Evolutionary conservation across 192 early-diverging fungal species (phyloP), one percentile per base, ranked within the genome.

Genomic region (Funneliformis mosseae): DNA sequence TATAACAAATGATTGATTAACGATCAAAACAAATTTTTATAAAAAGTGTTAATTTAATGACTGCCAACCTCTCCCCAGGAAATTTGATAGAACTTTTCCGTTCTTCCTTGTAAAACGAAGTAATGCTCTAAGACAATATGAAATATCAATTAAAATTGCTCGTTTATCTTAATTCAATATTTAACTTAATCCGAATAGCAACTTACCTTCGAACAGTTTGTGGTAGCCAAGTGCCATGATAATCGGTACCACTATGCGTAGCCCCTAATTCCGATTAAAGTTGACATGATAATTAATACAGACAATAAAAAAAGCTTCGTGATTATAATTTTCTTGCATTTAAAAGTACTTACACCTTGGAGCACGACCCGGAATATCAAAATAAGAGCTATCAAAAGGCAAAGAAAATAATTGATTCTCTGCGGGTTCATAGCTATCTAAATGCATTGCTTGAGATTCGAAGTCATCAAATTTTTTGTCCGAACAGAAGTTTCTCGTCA

Each of bases 191-290:
- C 12, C 12, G 7, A 39, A 9, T 33, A 8, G 12, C 1, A 21
- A 5, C 48, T 70, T 83, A 89, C 88, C 88, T 86, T 55, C 96
- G 87, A 23, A 95, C 94, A 21, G 95, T 92, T 80, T 97, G 96
- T 28, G 96, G 96, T 23, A 97, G 88, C 96, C 96, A 97, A 5
- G 96, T 96, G 63, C 95, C 96, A 80, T 96, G 96, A 78, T 97
- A 97, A 82, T 97, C 96, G 14, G 92, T 91, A n/a, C 95, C 96
- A 33, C 93, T 94, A 85, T 96, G 94, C n/a, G 94, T 91, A 4
- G 91, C 94, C 94, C 85, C 85, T 86, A 75, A 46, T 33, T 18
- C 9, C 12, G 25, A 75, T 38, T 50, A 59, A 60, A 18, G 1
- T 70, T n/a, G n/a, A 5, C 6, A 70, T 68, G 21, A 62, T 68